Evolutionary conservation across 1,284 basidiomycete genomes (phyloP), one percentile per base, ranked within the genome.

Genomic region (Naganishia albida): DNA sequence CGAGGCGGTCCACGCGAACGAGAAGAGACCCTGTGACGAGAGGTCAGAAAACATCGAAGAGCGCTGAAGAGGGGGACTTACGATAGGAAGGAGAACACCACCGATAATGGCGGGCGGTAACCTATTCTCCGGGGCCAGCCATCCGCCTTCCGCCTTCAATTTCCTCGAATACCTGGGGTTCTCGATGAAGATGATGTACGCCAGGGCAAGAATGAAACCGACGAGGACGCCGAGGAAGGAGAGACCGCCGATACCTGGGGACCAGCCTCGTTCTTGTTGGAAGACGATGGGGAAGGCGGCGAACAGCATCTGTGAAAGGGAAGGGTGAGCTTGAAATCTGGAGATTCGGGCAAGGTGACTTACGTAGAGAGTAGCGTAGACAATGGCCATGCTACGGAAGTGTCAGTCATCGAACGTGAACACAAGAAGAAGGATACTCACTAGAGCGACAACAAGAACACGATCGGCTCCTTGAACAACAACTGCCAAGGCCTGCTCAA

Each of bases 211-310:
- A 18, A 80, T 78, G 18, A 85, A 81, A 1, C 85, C 87, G 7
- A 85, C 68, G 0, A 86, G 85, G 40, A 88, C 81, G 20, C 86
- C 86, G 34, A 88, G 79, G 75, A 88, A 88, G 0, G 86, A 84
- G 2, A 88, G 81, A 1, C 87, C 87, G 2, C 82, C 81, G 70
- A 85, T 71, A 4, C 87, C 86, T 2, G 73, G 68, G 0, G 67
- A 67, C 76, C 76, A 78, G 20, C 72, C 72, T 59, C 76, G 71
- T 15, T 62, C 48, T 20, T 69, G 62, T 50, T 77, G 71, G 68
- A 77, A 76, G 42, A 77, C 73, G 66, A 77, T 71, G 12, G 78
- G 78, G 71, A 74, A 78, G 10, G 77, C 74, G 1, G 71, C 73
- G 66, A 78, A 78, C 38, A 73, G 70, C 71, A 78, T 74, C 69